A percentile compares a stretch with the other conserved stretches of the same genome.
These are phyloP conservation scores for Chionographis japonica DNA, from an alignment of 106 monocot species.

Conservation along the genomic window DNA sequence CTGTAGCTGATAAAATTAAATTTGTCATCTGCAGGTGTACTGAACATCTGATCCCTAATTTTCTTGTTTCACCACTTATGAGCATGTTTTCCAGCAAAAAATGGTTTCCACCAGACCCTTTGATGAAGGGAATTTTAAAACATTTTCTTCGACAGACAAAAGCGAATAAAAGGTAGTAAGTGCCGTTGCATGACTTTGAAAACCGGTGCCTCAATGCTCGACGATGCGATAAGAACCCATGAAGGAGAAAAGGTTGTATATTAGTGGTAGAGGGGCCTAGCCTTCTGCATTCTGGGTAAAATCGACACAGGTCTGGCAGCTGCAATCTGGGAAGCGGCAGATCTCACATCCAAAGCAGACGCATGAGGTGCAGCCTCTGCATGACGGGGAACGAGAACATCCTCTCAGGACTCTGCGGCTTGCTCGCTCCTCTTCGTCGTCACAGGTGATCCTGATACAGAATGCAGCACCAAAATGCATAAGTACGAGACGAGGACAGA, in stretches of 20 bases:
- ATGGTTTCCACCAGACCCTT: too few species aligned
- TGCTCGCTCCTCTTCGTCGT: conserved; percentile 56
- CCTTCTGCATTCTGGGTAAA: conserved; percentile 33
- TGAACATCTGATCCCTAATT: too few species aligned
- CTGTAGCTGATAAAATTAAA: too few species aligned
- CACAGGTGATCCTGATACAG: conserved; percentile 34
- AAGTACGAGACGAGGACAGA: neutral
- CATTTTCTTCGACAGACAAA: too few species aligned
- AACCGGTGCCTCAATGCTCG: conserved; percentile 2
- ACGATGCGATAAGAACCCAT: conserved; percentile 7
- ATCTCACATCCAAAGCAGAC: conserved; percentile 66
- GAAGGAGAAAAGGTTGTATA: neutral
- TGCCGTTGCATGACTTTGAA: neutral
- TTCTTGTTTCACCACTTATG: too few species aligned
- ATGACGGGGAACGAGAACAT: conserved; percentile 35
- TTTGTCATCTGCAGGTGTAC: too few species aligned
- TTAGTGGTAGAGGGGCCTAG: neutral
- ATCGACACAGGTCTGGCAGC: conserved; percentile 56
- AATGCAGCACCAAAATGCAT: neutral
- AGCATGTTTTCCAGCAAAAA: too few species aligned
- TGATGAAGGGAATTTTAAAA: too few species aligned
- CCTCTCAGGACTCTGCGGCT: conserved; percentile 44
- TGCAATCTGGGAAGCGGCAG: conserved; percentile 66
- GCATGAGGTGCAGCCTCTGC: conserved; percentile 57
- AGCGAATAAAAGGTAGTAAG: too few species aligned